A percentile compares a stretch with the other conserved stretches of the same genome.
These are phyloP conservation scores for Candida krabiensis DNA, from an alignment of 805 yeast genomes.

Conservation along the genomic window DNA sequence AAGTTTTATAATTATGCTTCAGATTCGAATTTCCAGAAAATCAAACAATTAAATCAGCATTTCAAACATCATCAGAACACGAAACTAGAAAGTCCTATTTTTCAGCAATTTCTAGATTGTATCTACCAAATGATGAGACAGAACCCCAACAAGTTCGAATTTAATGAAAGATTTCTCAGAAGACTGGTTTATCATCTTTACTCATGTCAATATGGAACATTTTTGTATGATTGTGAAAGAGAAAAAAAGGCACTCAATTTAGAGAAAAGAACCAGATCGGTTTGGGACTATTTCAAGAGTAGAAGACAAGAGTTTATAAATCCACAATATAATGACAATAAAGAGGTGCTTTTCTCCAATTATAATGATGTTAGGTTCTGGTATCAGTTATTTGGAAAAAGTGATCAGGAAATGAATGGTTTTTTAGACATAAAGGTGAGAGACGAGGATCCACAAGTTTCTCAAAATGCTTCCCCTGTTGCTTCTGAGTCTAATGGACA, in stretches of 20 bases:
- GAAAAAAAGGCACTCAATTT: conserved; percentile 52
- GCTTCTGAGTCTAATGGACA: background rate
- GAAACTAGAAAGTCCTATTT: conserved; percentile 81
- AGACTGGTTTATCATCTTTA: conserved; percentile 83
- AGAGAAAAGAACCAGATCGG: conserved; percentile 61
- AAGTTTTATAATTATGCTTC: conserved; percentile 45
- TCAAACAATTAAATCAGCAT: conserved; percentile 51
- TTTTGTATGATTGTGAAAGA: conserved; percentile 70
- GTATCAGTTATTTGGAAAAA: conserved; percentile 79
- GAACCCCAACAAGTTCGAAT: conserved; percentile 74
- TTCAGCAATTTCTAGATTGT: conserved; percentile 91
- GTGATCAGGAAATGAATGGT: conserved; percentile 64
- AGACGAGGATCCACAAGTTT: background rate
- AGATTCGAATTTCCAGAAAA: conserved; percentile 34
- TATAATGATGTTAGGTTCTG: conserved; percentile 76
- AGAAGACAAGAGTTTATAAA: conserved; percentile 70
- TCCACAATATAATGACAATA: conserved; percentile 41
- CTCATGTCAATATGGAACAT: conserved; percentile 94
- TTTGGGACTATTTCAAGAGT: conserved; percentile 91
- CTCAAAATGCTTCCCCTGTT: conserved; percentile 2
- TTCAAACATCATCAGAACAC: conserved; percentile 48
- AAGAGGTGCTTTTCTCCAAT: conserved; percentile 58
- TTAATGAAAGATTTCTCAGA: conserved; percentile 83
- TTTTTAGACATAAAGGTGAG: conserved; percentile 11
- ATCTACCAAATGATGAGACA: conserved; percentile 77